Base-by-base conservation (phyloP, 202 grass and related monocot species). In the Alloteropsis angusta region DNA sequence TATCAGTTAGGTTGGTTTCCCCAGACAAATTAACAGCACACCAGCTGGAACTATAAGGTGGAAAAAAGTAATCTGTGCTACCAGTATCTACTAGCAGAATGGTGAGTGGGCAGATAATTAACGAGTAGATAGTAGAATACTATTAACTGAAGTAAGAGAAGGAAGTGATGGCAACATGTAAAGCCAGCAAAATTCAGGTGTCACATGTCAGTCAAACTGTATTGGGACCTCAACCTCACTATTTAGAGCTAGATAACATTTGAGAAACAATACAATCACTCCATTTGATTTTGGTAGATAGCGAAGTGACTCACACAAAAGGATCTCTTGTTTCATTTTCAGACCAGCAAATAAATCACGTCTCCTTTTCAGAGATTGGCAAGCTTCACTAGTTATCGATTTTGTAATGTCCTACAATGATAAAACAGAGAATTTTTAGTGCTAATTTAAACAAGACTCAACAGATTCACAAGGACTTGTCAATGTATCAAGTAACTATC, bases 251-350 rank as follows among this genome's bases (percentile, higher is more conserved):
- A 50, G 56, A 82, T 39, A 77, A 44, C 77, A 78, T 15, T 71
- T 48, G 7, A 82, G 37, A 69, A 72, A 37, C 30, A 68, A 59
- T 84, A 5, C 61, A 73, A 18, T 65, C 23, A 21, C 45, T 84
- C 17, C 35, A 26, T 18, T 48, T 68, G 22, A 62, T n/a, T 78
- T 87, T 75, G 66, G 16, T 62, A 56, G 61, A 28, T 45, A 85
- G 54, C 5, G 38, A 88, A 73, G 61, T 50, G 42, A 88, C 96
- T 95, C 87, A 95, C 92, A 99, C 75, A 99, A 82, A 87, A 99
- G 90, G 78, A 99, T 81, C 78, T 95, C 96, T 87, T 93, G 96
- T 83, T 95, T 95, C 39, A 99, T 64, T 87, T 91, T 99, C 70
- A 99, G 72, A 35, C 90, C 90, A 93, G 90, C 60, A 85, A 98